Base-by-base conservation (phyloP, 495 filamentous ascomycete genomes). In the Filosporella fistucella region DNA sequence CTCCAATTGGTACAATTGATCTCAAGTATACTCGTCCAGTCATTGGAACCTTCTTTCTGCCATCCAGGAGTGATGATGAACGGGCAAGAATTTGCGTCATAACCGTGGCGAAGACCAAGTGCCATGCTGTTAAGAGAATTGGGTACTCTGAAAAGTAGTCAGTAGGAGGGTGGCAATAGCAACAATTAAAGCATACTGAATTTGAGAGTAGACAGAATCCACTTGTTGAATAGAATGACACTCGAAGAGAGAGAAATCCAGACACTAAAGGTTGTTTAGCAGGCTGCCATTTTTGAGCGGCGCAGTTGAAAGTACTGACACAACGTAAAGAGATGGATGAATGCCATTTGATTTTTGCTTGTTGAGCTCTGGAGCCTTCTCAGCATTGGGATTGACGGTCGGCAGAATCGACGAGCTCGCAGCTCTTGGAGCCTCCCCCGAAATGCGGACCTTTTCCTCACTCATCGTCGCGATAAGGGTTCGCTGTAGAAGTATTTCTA, bases 211-310 rank as follows among this genome's bases (percentile, higher is more conserved):
- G 87, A 81, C 44, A 97, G 78, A 55, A 98, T 90, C 80, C 87
- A 91, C 80, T 98, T 98, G 84, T 98, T 97, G 84, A 96, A 98
- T 34, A 97, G 71, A 58, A 98, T 98, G 53, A 95, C 89, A 53
- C 81, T 86, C 25, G 91, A 96, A 63, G 89, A 95, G 58, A 95
- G 69, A 45, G 80, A 65, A 55, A 98, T 97, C 93, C 93, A 98
- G 61, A 79, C 68, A 54, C 91, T 97, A 40, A 3, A 16, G 3
- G 11, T 26, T 17, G 21, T 32, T 37, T 47, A 48, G 42, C 24
- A 3, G 20, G 20, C 21, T 36, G 33, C 23, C 14, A 20, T 11
- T 11, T 21, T 42, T 22, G 22, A 13, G 23, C 22, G 24, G 23
- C 24, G 24, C 13, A 40, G 7, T 34, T 49, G 43, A 28, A 42